Evolutionary conservation across 306 rosid genomes (phyloP), one percentile per base, ranked within the genome.

Genomic region (Dalbergia cultrata): DNA sequence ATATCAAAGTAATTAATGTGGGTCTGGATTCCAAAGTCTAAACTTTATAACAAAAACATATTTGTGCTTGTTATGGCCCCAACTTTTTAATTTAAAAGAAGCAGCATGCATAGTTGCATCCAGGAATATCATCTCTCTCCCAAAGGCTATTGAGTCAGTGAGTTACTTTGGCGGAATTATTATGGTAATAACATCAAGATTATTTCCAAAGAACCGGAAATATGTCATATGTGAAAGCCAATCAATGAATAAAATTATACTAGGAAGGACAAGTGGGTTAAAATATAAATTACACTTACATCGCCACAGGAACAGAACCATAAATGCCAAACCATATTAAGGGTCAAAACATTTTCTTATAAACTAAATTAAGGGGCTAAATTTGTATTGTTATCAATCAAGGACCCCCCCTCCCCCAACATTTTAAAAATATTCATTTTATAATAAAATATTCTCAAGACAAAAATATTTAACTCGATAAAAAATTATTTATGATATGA

Each of bases 251-350:
- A 39, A 18, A 66, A 80, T 80, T 19, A 69, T 79, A 59, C 59
- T 64, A 17, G 11, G 79, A 52, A 83, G 66, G 76, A 78, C 62
- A 59, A 72, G 62, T 74, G 34, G 84, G 62, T 44, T 62, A 74
- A 82, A 62, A 12, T 49, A 72, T 4, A 49, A 79, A 52, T 35
- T 79, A 61, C 17, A 69, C 34, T 58, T 43, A 49, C 35, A n/a
- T 9, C 13, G 44, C 14, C 35, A 70, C 13, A 12, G 31, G 57
- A 70, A 69, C 16, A 67, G 43, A 74, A 59, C 37, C 72, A 76
- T 74, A 70, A 79, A 86, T 82, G 86, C 86, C 73, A 49, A 78
- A 62, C 57, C 49, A 85, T 31, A 43, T 0, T 43, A 50, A 34
- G 44, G 47, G 41, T 37, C 8, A 5, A 37, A 37, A 37, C 41